A percentile compares a stretch with the other conserved stretches of the same genome.
phyloP scores from a whole-genome alignment of 495 filamentous ascomycete genomes.

The Neurospora sp. region DNA sequence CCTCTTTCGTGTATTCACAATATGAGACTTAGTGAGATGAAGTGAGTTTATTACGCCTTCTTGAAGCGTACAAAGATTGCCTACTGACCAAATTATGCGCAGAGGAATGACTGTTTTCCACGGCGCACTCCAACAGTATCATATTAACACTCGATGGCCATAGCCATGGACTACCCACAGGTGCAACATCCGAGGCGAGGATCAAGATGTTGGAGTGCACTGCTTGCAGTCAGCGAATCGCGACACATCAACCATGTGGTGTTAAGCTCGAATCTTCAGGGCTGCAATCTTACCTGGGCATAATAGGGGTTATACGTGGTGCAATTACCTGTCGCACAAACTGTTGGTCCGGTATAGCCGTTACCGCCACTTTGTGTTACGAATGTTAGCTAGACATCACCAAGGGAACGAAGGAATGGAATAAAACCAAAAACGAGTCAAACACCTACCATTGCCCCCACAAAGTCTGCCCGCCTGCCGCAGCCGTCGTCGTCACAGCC shows the following conservation, averaged over 20 bases:
- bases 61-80: background rate
- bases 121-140: no score
- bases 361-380: conserved; percentile 5
- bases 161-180: no score
- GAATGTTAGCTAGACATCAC: background rate
- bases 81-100: no score
- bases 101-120: no score
- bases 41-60: no score
- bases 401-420: background rate
- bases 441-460: conserved; percentile 9
- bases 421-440: background rate
- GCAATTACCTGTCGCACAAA: conserved; percentile 6
- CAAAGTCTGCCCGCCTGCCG: background rate
- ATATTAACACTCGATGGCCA: no score
- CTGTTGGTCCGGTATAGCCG: conserved; percentile 6
- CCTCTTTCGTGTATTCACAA: no score
- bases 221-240: background rate
- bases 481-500: background rate
- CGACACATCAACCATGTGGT: background rate
- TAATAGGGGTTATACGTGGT: conserved; percentile 9
- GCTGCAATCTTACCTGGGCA: conserved; percentile 3
- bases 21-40: no score
- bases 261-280: no score
- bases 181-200: background rate
- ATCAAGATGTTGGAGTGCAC: background rate